A percentile compares a stretch with the other conserved stretches of the same genome.
Evolutionary conservation across 2,329 filamentous ascomycete genomes (phyloP).

Genomic region (Aschersonia sp.): DNA sequence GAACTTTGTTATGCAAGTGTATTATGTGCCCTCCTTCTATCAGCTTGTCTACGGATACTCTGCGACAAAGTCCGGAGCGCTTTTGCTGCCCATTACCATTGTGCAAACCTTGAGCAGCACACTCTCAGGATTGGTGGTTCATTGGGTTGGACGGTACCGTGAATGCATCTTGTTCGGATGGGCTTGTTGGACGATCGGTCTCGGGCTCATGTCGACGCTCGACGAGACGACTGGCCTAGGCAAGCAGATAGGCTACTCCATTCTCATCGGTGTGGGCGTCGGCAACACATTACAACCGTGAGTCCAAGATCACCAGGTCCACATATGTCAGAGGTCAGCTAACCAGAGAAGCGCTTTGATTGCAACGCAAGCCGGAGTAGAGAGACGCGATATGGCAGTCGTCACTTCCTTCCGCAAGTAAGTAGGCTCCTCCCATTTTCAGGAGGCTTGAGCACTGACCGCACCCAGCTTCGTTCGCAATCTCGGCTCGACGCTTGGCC

Average conservation of each 20-base stretch:
- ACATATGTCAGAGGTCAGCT: background rate
- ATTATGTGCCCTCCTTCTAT: constrained; percentile 31
- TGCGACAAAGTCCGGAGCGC: constrained; percentile 24
- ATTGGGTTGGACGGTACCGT: constrained; percentile 36
- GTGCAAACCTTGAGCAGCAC: constrained; percentile 31
- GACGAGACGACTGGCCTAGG: constrained; percentile 30
- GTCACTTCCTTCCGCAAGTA: constrained; percentile 29
- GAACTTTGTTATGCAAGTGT: constrained; percentile 43
- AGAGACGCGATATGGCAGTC: constrained; percentile 28
- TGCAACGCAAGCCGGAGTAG: constrained; percentile 41
- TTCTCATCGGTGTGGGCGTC: constrained; percentile 36
- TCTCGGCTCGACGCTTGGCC: constrained; percentile 21
- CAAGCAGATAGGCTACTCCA: constrained; percentile 38
- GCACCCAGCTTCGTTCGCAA: constrained; percentile 22
- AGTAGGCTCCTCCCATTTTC: constrained; percentile 4
- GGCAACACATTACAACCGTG: constrained; percentile 37
- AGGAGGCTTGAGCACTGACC: background rate
- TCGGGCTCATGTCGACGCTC: constrained; percentile 37
- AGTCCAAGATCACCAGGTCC: constrained; percentile 6
- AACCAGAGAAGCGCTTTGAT: constrained; percentile 24
- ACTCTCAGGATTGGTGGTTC: constrained; percentile 34
- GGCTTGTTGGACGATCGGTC: constrained; percentile 34
- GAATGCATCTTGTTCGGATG: constrained; percentile 40
- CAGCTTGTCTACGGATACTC: constrained; percentile 29
- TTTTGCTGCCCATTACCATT: constrained; percentile 27